These are phyloP conservation scores for Fagopyrum tataricum DNA, from an alignment of 148 eudicot species.

Conservation along the genomic window DNA sequence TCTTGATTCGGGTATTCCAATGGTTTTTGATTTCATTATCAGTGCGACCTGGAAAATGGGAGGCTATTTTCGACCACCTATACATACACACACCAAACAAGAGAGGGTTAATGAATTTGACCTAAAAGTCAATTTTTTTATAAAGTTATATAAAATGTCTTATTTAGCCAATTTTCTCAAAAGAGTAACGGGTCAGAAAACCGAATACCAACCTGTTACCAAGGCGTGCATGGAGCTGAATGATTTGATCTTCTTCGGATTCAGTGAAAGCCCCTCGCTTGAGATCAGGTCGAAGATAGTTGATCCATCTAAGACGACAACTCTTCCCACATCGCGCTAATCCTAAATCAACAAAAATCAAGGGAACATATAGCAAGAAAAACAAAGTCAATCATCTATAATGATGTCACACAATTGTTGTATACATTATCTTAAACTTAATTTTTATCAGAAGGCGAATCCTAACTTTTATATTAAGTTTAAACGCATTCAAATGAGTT, in stretches of 20 bases:
- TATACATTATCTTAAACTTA: no score
- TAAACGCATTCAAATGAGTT: no score
- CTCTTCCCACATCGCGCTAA: conserved; percentile 74
- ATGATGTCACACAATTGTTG: no score
- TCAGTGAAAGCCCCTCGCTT: conserved; percentile 64
- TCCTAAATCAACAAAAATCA: conserved; percentile 30
- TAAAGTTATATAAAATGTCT: no score
- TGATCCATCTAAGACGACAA: conserved; percentile 82
- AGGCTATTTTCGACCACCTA: conserved; percentile 21
- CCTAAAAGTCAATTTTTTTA: no score
- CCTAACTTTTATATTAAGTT: no score
- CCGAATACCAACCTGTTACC: conserved; percentile 55
- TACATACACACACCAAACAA: background rate
- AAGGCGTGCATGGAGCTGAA: conserved; percentile 66
- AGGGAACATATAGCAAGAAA: background rate
- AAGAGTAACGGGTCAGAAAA: background rate
- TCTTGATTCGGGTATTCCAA: conserved; percentile 19
- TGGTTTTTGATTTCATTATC: conserved; percentile 21
- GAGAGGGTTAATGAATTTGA: no score
- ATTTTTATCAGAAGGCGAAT: no score
- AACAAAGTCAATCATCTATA: background rate
- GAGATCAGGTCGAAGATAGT: conserved; percentile 68
- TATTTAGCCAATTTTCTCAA: no score
- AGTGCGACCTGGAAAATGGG: conserved; percentile 16
- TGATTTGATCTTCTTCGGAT: conserved; percentile 55